Base-by-base conservation (phyloP, 2,329 filamentous ascomycete genomes). In the Trichoderma aggressivum region DNA sequence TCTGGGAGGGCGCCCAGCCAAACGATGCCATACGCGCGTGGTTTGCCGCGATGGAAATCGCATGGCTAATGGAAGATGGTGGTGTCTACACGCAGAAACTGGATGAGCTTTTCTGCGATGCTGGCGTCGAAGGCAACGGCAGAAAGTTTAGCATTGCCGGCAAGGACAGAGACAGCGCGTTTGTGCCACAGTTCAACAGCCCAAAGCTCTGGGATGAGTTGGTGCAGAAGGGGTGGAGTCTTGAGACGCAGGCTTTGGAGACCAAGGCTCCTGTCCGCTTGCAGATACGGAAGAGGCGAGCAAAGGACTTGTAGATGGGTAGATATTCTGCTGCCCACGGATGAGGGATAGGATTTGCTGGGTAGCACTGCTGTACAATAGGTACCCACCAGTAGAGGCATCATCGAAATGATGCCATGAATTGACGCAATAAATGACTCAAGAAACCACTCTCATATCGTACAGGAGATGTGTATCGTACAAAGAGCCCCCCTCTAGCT, bases 21-120 rank as follows among this genome's bases (percentile, higher is more conserved):
- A 60, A 72, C 2, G 77, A 82, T 36, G 77, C 77, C 14, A 75
- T 82, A 2, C 72, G 75, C 21, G 80, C 80, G 0, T 84, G 82
- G 82, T 81, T 81, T 43, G 75, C 74, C 70, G 80, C 80, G 21
- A 76, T 83, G 77, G 78, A 82, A 56, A 77, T 79, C 18, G 80
- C 80, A 2, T 82, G 80, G 79, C 68, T 75, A 2, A 78, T 79
- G 76, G 71, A 75, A 1, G 72, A 75, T 47, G 71, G 67, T 53
- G 56, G 75, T 67, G 53, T 30, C 10, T 79, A 75, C 68, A 76
- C 73, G 6, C 72, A 70, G 24, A 72, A 73, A 62, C 64, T 75
- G 30, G 73, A 76, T 16, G 55, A 60, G 14, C 50, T 69, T 2
- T 71, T 71, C 32, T 60, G 59, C 30, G 64, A 71, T 24, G 39